Evolutionary conservation across 1,284 basidiomycete genomes (phyloP), one percentile per base, ranked within the genome.

Genomic region (Cutaneotrichosporon sp.): DNA sequence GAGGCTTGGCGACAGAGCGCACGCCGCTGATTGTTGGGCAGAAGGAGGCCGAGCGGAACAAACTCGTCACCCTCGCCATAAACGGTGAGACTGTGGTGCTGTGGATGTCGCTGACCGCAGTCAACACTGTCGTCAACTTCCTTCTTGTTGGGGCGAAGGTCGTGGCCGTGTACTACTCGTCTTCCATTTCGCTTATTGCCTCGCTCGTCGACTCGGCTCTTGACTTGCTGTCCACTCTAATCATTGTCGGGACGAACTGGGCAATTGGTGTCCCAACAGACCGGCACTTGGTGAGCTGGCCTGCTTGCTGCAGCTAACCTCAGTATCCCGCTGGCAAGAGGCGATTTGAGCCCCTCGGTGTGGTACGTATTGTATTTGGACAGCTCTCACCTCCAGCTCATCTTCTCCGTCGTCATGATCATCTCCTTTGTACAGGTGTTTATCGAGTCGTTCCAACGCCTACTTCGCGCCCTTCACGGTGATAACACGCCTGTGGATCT

Each of bases 331-430:
- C 77, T 3, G 80, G 79, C 16, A 80, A 80, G 63, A 65, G 74
- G 41, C 65, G 79, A 3, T 77, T 79, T 43, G 78, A 79, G 60
- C 77, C 77, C 6, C 65, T 78, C 11, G 77, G 77, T 16, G 70
- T 75, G 46, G 68, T 74, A 26, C 33, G 68, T 64, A 14, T 12
- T 5, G 0, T 24, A 11, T 51, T 59, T 33, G 17, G 61, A 72
- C 39, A 5, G 19, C 25, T 5, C 39, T 55, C 9, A 51, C 34
- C 3, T 6, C 5, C 50, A 72, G 71, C 67, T 76, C 51, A 67
- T 81, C 54, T 81, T 81, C 61, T 75, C 76, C n/a, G 79, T 81
- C n/a, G 75, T 78, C 32, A 81, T 81, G 79, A 80, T 80, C 44
- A 73, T 78, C 0, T 78, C 74, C 3, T 79, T 77, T 52, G 64